A percentile compares a stretch with the other conserved stretches of the same genome.
Conservation (phyloP, 306 rosid species). For the Bauhinia variegata region DNA sequence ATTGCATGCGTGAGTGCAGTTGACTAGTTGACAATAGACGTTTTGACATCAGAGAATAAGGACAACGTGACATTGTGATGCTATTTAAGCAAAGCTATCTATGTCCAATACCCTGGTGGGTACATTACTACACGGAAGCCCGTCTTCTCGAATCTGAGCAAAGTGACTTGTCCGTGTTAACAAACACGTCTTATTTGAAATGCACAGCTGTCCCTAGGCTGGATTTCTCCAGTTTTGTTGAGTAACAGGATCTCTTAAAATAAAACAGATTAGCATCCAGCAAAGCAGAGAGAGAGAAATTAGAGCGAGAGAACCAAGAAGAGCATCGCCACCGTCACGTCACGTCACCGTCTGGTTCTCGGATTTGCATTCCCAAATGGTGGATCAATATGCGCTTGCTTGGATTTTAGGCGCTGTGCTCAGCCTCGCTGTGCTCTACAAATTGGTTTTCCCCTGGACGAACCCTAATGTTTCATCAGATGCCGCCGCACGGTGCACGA, state of each 20-base stretch:
- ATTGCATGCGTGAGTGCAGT: neutral
- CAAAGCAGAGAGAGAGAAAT: conserved; percentile 27
- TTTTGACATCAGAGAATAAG: too few species aligned
- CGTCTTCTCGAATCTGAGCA: too few species aligned
- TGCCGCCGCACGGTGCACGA: conserved; percentile 37
- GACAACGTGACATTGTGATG: too few species aligned
- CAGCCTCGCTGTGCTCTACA: conserved; percentile 46
- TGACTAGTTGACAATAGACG: too few species aligned
- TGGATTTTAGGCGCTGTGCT: conserved; percentile 54
- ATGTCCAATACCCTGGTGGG: too few species aligned
- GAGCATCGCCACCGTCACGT: conserved; percentile 23
- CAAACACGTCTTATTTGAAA: conserved; percentile 22
- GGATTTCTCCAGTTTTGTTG: conserved; percentile 19
- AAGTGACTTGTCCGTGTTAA: too few species aligned
- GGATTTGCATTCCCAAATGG: conserved; percentile 46
- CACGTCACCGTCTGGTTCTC: conserved; percentile 32
- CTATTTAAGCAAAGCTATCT: too few species aligned
- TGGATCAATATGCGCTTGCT: conserved; percentile 52
- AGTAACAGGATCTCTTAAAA: neutral
- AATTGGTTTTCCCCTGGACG: conserved; percentile 32
- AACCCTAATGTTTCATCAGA: conserved; percentile 29
- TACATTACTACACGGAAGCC: too few species aligned
- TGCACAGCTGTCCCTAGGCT: neutral
- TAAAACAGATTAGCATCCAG: conserved; percentile 17
- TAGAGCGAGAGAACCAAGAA: neutral